phyloP scores from a whole-genome alignment of 2,329 filamentous ascomycete species.

The Phialemoniopsis sp. region DNA sequence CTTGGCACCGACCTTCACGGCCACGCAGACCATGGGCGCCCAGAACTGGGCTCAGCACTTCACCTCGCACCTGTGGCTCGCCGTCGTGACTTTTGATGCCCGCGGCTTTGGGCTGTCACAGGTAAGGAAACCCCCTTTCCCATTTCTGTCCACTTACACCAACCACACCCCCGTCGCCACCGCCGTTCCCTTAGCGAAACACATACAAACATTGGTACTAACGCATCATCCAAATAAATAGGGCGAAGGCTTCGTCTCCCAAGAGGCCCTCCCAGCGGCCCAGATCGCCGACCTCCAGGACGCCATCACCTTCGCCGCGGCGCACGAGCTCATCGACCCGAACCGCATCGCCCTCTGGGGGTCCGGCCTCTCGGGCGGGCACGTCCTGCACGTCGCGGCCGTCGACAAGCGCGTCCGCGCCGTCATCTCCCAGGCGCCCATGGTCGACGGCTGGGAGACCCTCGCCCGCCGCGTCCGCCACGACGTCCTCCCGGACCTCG shows the following conservation, averaged over 20 bases:
- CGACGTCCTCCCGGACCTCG: background rate
- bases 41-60: constrained; percentile 3
- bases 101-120: background rate
- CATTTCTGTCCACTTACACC: background rate
- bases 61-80: constrained; percentile 1
- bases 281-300: constrained; percentile 3
- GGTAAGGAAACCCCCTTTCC: background rate
- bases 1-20: constrained; percentile 1
- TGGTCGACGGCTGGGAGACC: background rate
- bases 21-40: constrained; percentile 1
- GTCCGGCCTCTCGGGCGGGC: constrained; percentile 1
- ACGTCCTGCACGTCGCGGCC: constrained; percentile 3
- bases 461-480: too few relatives aligned
- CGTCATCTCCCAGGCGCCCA: constrained; percentile 1
- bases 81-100: constrained; percentile 1
- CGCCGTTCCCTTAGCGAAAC: too few relatives aligned
- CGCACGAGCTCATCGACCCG: constrained; percentile 1
- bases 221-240: background rate
- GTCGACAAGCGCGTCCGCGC: constrained; percentile 4
- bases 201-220: background rate
- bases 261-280: background rate
- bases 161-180: too few relatives aligned
- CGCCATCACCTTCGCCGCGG: constrained; percentile 2
- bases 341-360: constrained; percentile 3
- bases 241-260: background rate